phyloP scores from a whole-genome alignment of 2,329 filamentous ascomycete genomes.

The Trichoderma sp. region DNA sequence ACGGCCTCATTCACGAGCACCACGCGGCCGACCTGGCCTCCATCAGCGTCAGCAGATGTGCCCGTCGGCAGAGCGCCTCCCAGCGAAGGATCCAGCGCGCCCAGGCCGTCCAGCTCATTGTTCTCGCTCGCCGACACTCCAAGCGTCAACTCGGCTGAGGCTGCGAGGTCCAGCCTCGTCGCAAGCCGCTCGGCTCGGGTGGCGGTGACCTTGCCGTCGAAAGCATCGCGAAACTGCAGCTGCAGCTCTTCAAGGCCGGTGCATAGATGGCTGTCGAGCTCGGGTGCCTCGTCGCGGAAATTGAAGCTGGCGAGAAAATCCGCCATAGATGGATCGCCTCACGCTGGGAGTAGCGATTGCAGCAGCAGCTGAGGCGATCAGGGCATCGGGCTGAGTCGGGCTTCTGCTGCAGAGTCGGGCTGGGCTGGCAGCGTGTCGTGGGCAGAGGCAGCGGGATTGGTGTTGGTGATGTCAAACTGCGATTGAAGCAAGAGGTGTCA shows the following conservation, averaged over 20 bases:
- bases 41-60: constrained; percentile 24
- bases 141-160: constrained; percentile 50
- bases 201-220: constrained; percentile 50
- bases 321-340: constrained; percentile 37
- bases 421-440: background rate
- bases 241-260: constrained; percentile 51
- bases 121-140: constrained; percentile 45
- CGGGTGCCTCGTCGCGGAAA: constrained; percentile 31
- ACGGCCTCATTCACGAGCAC: constrained; percentile 53
- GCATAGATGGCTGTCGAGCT: constrained; percentile 36
- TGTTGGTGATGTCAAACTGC: background rate
- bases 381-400: constrained; percentile 30
- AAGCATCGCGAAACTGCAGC: constrained; percentile 46
- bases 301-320: constrained; percentile 47
- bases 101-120: constrained; percentile 39
- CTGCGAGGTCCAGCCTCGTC: constrained; percentile 51
- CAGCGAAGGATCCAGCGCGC: constrained; percentile 43
- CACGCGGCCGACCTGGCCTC: constrained; percentile 41
- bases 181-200: constrained; percentile 56
- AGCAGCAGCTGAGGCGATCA: constrained; percentile 30
- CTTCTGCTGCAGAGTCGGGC: constrained; percentile 31
- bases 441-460: constrained; percentile 20
- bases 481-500: constrained; percentile 1
- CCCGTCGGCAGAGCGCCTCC: constrained; percentile 36
- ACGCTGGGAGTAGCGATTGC: constrained; percentile 17